Conservation (phyloP, 2,329 filamentous ascomycete species). For the Pseudogymnoascus sp. region DNA sequence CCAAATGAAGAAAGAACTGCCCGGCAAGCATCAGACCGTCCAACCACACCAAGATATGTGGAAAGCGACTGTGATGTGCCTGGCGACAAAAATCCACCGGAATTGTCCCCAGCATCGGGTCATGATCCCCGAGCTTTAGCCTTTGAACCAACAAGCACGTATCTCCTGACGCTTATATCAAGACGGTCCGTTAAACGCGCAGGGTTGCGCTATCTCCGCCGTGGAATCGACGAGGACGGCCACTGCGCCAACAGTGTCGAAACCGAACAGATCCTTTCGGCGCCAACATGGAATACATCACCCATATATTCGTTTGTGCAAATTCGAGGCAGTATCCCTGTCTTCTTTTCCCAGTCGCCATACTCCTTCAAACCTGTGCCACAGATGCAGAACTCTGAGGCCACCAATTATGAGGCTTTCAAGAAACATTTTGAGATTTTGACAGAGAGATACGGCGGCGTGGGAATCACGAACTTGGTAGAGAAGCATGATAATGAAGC, state of each 20-base stretch:
- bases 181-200: conserved; percentile 78
- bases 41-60: not conserved
- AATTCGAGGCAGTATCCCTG: conserved; percentile 79
- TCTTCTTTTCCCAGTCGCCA: conserved; percentile 92
- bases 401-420: conserved; percentile 72
- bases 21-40: not conserved
- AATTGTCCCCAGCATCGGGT: not conserved
- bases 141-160: conserved; percentile 16
- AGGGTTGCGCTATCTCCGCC: conserved; percentile 79
- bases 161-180: conserved; percentile 81
- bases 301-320: conserved; percentile 80
- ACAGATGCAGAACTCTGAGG: conserved; percentile 68
- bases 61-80: not conserved
- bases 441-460: conserved; percentile 58
- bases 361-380: conserved; percentile 88
- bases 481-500: conserved; percentile 81
- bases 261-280: conserved; percentile 86
- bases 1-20: conserved; percentile 12
- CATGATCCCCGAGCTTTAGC: not conserved
- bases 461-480: conserved; percentile 77
- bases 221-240: conserved; percentile 84
- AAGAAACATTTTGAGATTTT: conserved; percentile 70
- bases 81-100: not conserved
- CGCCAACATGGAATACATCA: conserved; percentile 52
- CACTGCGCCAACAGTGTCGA: conserved; percentile 86